Conservation (phyloP, 371 early-diverging fungal species). For the Syncephalastrum sp. region DNA sequence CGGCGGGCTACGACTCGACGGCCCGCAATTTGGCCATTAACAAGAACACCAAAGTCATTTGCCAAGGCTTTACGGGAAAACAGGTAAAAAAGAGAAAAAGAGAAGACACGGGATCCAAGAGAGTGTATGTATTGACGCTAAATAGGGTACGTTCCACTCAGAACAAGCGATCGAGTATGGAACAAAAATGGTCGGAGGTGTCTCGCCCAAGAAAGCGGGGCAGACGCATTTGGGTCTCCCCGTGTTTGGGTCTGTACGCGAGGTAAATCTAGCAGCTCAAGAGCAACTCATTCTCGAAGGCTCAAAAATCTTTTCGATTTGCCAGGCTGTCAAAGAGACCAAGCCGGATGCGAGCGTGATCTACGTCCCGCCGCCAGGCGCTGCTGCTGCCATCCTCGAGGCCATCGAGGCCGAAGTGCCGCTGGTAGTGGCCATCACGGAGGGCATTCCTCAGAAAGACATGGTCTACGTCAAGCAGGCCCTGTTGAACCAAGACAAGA, state of each 20-base stretch:
- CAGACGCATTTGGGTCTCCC: slow-evolving; percentile 92
- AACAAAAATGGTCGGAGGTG: slow-evolving; percentile 98
- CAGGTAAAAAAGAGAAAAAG: slow-evolving; percentile 63
- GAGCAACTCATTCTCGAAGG: too few species aligned
- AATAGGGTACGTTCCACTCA: slow-evolving; percentile 98
- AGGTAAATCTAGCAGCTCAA: slow-evolving; percentile 48
- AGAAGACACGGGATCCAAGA: background rate
- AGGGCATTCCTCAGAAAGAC: slow-evolving; percentile 99
- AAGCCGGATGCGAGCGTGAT: slow-evolving; percentile 96
- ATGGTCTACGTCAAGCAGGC: slow-evolving; percentile 91
- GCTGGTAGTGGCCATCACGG: slow-evolving; percentile 95
- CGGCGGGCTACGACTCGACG: slow-evolving; percentile 80
- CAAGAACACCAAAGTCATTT: slow-evolving; percentile 95
- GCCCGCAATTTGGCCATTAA: slow-evolving; percentile 88
- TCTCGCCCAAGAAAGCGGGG: slow-evolving; percentile 97
- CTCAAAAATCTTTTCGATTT: background rate
- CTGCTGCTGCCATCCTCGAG: slow-evolving; percentile 95
- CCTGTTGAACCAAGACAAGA: slow-evolving; percentile 77
- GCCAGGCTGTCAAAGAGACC: slow-evolving; percentile 76
- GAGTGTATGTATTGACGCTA: background rate
- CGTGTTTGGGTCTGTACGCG: slow-evolving; percentile 90
- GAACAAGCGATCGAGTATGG: slow-evolving; percentile 98
- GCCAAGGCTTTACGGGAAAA: slow-evolving; percentile 99
- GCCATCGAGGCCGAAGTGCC: slow-evolving; percentile 97
- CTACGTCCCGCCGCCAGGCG: slow-evolving; percentile 97